phyloP scores from a whole-genome alignment of 2,329 filamentous ascomycete genomes.

The Hysterium pulicare region DNA sequence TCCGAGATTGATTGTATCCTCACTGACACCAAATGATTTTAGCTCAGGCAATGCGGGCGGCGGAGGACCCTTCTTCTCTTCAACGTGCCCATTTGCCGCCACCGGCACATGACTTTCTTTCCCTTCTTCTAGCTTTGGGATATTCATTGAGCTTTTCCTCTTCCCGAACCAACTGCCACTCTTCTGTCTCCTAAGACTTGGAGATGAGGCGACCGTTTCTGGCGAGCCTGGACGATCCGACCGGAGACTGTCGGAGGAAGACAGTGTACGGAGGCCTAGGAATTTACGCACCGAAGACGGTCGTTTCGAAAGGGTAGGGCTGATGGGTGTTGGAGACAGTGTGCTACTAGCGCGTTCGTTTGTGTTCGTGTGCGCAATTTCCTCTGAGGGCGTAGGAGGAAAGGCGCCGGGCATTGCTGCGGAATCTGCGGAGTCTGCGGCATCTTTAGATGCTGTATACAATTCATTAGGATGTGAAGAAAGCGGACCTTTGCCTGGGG shows the following conservation, averaged over 20 bases:
- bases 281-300: constrained; percentile 41
- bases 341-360: constrained; percentile 27
- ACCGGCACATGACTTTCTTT: constrained; percentile 20
- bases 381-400: constrained; percentile 21
- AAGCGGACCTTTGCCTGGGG: constrained; percentile 37
- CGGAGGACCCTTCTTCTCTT: constrained; percentile 32
- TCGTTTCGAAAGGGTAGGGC: constrained; percentile 26
- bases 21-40: constrained; percentile 33
- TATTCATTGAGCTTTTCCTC: constrained; percentile 34
- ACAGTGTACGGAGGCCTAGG: constrained; percentile 36
- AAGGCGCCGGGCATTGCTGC: constrained; percentile 11
- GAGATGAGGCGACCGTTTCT: constrained; percentile 31
- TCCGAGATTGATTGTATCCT: constrained; percentile 30
- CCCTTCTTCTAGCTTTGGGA: constrained; percentile 32
- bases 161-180: constrained; percentile 41
- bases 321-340: constrained; percentile 25
- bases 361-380: constrained; percentile 17
- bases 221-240: constrained; percentile 36
- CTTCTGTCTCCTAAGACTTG: constrained; percentile 33
- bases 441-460: too few relatives aligned
- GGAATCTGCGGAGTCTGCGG: constrained; percentile 16
- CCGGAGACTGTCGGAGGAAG: constrained; percentile 34
- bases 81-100: constrained; percentile 1
- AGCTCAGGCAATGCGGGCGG: constrained; percentile 40
- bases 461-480: constrained; percentile 43